Evolutionary conservation across 2,329 filamentous ascomycete genomes (phyloP).

Genomic region (Cryphonectria nitschkei): DNA sequence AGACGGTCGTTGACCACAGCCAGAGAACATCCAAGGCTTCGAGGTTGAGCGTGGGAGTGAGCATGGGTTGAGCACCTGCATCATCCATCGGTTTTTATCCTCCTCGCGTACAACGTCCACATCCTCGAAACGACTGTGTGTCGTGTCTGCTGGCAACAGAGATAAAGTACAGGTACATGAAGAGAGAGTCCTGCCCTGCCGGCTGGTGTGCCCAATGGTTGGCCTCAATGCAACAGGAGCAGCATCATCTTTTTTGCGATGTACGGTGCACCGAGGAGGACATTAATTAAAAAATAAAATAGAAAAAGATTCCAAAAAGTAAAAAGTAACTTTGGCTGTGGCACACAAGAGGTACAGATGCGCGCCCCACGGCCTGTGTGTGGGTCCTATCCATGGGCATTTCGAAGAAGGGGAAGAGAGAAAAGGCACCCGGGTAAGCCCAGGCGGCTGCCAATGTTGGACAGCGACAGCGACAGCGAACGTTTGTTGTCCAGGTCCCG

Average conservation of each 20-base stretch:
- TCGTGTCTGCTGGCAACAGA: not conserved
- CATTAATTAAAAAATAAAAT: not conserved
- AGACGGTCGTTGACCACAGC: not conserved
- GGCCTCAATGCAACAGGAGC: not conserved
- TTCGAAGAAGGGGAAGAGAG: not conserved
- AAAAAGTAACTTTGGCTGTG: not conserved
- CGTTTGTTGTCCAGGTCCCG: conserved; percentile 3
- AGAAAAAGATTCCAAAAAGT: not conserved
- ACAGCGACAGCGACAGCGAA: conserved; percentile 1
- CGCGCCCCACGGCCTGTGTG: conserved; percentile 3
- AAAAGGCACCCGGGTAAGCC: not conserved
- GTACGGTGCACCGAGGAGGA: not conserved
- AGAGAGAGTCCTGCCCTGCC: not conserved
- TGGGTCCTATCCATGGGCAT: not conserved
- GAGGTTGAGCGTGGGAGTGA: not conserved
- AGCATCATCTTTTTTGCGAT: not conserved
- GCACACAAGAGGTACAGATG: not conserved
- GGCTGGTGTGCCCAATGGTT: not conserved
- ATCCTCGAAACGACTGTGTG: not conserved
- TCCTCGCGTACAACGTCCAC: not conserved
- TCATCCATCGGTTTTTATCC: not conserved
- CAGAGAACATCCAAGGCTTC: not conserved
- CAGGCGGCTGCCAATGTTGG: not conserved
- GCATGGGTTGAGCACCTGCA: not conserved
- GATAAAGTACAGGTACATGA: conserved; percentile 5